phyloP scores from a whole-genome alignment of 768 basidiomycete genomes.

The Clathrus columnatus region DNA sequence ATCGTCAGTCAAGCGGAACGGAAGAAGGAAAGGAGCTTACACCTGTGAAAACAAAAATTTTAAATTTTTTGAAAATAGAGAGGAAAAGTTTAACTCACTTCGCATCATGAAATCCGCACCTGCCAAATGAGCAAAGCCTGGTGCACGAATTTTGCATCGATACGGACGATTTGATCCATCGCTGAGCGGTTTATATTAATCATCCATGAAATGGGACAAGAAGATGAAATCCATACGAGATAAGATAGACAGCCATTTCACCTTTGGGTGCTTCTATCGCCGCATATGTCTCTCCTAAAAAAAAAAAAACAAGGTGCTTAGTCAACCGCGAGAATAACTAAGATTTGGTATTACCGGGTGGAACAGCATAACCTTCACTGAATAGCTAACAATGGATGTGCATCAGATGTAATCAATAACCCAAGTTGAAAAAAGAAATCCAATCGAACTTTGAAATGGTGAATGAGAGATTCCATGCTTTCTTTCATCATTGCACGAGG shows the following conservation, averaged over 20 bases:
- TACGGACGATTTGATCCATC: constrained; percentile 96
- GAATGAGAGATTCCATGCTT: constrained; percentile 95
- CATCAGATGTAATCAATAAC: background rate
- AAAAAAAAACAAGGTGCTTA: background rate
- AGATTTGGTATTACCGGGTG: constrained; percentile 44
- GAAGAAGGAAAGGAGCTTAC: constrained; percentile 21
- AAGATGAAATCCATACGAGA: constrained; percentile 53
- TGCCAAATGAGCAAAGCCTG: constrained; percentile 92
- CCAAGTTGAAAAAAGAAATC: background rate
- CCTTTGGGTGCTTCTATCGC: constrained; percentile 99
- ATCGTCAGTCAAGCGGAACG: constrained; percentile 11
- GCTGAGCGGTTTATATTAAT: constrained; percentile 27
- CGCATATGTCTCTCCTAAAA: constrained; percentile 71
- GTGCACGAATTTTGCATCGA: constrained; percentile 93
- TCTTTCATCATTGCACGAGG: constrained; percentile 99
- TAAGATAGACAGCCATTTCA: constrained; percentile 97
- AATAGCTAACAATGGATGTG: constrained; percentile 51
- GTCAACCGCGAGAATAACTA: background rate
- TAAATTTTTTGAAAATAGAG: constrained; percentile 8
- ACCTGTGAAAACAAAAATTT: constrained; percentile 27
- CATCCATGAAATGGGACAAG: background rate
- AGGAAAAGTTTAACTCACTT: constrained; percentile 40
- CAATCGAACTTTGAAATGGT: constrained; percentile 82
- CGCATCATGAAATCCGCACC: constrained; percentile 98
- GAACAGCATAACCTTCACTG: constrained; percentile 94